These are phyloP conservation scores for Verticillium isaacii DNA, from an alignment of 2,329 filamentous ascomycete genomes.

Conservation along the genomic window DNA sequence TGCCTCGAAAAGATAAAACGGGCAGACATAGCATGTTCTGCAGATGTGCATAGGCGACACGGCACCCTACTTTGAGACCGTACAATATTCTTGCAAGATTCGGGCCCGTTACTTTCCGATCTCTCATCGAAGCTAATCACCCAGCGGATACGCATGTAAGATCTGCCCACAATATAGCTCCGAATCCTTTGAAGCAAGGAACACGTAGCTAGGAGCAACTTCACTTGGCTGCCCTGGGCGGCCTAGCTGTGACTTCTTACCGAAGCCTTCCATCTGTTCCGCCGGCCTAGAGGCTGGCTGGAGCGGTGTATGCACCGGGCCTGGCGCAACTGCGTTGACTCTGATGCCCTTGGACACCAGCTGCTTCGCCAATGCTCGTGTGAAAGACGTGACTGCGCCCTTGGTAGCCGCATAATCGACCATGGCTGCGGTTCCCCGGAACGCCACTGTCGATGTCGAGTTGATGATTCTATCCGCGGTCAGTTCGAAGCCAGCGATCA, in stretches of 20 bases:
- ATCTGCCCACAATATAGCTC: conserved; percentile 33
- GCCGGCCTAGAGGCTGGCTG: conserved; percentile 36
- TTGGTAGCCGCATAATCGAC: conserved; percentile 55
- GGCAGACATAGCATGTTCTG: no score
- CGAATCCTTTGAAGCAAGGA: conserved; percentile 33
- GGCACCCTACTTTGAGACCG: no score
- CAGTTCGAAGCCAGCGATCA: neutral
- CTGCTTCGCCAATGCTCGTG: conserved; percentile 45
- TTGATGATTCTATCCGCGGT: conserved; percentile 46
- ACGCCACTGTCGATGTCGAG: conserved; percentile 47
- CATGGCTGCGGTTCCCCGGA: conserved; percentile 44
- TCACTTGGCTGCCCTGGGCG: conserved; percentile 38
- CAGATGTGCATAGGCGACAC: no score
- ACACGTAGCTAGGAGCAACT: conserved; percentile 34
- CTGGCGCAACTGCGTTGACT: conserved; percentile 42
- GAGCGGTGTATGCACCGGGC: conserved; percentile 36
- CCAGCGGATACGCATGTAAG: conserved; percentile 33
- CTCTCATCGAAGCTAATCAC: conserved; percentile 20
- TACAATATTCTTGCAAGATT: no score
- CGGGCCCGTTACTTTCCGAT: no score
- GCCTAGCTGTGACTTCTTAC: conserved; percentile 28
- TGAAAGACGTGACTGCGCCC: conserved; percentile 53
- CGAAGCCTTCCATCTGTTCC: conserved; percentile 40
- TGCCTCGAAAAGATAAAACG: no score
- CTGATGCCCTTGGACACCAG: conserved; percentile 52